phyloP scores from a whole-genome alignment of 106 monocot genomes.

The Triglochin maritima region DNA sequence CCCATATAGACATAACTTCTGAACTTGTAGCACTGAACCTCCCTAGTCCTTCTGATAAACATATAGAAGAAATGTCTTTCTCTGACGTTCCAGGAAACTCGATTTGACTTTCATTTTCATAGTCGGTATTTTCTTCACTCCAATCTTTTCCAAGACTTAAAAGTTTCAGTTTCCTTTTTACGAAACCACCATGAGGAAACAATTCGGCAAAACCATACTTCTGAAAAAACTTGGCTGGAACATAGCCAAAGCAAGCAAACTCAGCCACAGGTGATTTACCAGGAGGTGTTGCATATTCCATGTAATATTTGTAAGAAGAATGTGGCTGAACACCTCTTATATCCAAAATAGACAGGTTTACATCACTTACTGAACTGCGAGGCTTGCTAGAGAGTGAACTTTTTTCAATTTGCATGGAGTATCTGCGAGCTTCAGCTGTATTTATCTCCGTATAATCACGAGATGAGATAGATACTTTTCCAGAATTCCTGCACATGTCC shows the following conservation, averaged over 20 bases:
- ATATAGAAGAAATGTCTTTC: constrained; percentile 51
- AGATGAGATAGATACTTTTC: constrained; percentile 10
- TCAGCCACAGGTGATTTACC: constrained; percentile 34
- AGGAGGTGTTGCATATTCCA: constrained; percentile 25
- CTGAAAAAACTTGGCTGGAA: constrained; percentile 47
- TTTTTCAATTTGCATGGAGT: constrained; percentile 12
- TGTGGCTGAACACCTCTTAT: constrained; percentile 29
- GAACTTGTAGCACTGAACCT: constrained; percentile 34
- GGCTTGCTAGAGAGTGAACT: constrained; percentile 26
- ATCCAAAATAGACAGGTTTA: constrained; percentile 37
- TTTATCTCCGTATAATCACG: constrained; percentile 10
- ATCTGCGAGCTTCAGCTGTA: constrained; percentile 17
- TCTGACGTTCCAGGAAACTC: constrained; percentile 57
- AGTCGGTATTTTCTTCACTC: constrained; percentile 41
- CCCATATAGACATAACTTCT: constrained; percentile 56
- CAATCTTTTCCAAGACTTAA: constrained; percentile 37
- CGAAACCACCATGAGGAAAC: constrained; percentile 38
- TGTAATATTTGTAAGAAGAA: constrained; percentile 23
- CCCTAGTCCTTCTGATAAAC: constrained; percentile 31
- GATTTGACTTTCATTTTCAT: constrained; percentile 31
- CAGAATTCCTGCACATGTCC: constrained; percentile 23
- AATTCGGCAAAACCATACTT: constrained; percentile 43
- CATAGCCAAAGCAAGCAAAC: constrained; percentile 64
- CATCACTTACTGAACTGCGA: constrained; percentile 25
- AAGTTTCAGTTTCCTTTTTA: constrained; percentile 40